phyloP scores from a whole-genome alignment of 495 filamentous ascomycete genomes.

The Pyrenula aspistea region DNA sequence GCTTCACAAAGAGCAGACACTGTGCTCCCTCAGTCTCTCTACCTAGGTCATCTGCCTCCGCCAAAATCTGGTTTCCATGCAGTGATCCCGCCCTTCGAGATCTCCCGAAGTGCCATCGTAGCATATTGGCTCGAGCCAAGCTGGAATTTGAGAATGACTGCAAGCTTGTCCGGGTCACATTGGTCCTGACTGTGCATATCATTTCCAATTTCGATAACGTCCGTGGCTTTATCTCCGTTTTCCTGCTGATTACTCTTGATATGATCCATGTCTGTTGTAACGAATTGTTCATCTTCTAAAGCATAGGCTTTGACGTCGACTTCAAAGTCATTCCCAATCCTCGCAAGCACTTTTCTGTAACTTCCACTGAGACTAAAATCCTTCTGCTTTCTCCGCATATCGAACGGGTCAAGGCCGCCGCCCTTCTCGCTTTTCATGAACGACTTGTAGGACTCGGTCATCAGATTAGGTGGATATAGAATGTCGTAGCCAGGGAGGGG shows the following conservation, averaged over 20 bases:
- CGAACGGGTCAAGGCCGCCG: constrained; percentile 64
- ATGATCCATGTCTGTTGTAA: constrained; percentile 68
- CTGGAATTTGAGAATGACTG: constrained; percentile 75
- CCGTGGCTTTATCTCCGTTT: background rate
- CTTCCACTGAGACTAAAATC: constrained; percentile 81
- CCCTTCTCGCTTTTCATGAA: constrained; percentile 76
- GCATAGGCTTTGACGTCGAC: constrained; percentile 59
- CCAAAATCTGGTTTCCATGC: constrained; percentile 55
- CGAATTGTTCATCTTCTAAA: constrained; percentile 67
- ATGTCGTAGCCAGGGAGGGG: constrained; percentile 89
- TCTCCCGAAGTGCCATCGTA: constrained; percentile 83
- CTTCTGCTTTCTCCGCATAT: constrained; percentile 77
- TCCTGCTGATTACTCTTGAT: constrained; percentile 13
- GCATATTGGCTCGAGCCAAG: constrained; percentile 83
- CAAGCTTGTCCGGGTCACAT: constrained; percentile 45
- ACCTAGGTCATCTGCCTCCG: constrained; percentile 29
- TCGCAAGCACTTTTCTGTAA: constrained; percentile 76
- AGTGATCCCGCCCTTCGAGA: constrained; percentile 57
- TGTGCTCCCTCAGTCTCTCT: too few relatives aligned
- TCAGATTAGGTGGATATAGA: constrained; percentile 70
- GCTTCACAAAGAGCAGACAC: too few relatives aligned
- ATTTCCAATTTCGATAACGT: constrained; percentile 2
- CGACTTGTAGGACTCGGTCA: constrained; percentile 63
- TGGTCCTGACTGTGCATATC: constrained; percentile 4
- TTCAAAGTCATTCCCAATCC: constrained; percentile 39